Percentiles rank a stretch among this genome's conserved stretches.
Evolutionary conservation across 768 basidiomycete species (phyloP).

Genomic region (Lactarius evosmus): DNA sequence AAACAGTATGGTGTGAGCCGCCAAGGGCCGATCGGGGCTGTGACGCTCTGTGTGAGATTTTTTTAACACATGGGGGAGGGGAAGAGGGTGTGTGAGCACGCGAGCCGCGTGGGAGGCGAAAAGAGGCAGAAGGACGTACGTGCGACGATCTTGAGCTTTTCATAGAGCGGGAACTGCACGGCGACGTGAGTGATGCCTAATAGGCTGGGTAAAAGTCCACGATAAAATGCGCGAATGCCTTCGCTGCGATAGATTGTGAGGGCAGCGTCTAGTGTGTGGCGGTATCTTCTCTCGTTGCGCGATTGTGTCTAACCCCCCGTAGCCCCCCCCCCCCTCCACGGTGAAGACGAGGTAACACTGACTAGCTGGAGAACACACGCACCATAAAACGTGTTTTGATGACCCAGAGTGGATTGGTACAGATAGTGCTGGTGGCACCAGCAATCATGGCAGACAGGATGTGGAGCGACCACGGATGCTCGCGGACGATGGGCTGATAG

Average conservation of each 20-base stretch:
- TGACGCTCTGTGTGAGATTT: constrained; percentile 20
- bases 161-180: constrained; percentile 96
- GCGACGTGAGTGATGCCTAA: constrained; percentile 94
- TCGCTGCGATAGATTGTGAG: constrained; percentile 86
- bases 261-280: constrained; percentile 88
- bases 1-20: constrained; percentile 64
- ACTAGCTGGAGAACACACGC: constrained; percentile 29
- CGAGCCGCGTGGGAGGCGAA: too few relatives aligned
- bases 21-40: constrained; percentile 39
- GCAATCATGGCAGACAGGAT: constrained; percentile 95
- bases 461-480: constrained; percentile 84
- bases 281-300: constrained; percentile 71
- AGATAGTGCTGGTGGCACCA: constrained; percentile 87
- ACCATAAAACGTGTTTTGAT: constrained; percentile 99
- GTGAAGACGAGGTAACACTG: constrained; percentile 9
- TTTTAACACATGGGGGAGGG: not conserved
- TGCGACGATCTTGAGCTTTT: constrained; percentile 81
- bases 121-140: constrained; percentile 48
- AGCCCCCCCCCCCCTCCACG: too few relatives aligned
- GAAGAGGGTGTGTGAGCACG: too few relatives aligned
- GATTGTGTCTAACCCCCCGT: constrained; percentile 80
- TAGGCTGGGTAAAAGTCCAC: constrained; percentile 88
- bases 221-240: constrained; percentile 87
- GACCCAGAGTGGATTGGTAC: constrained; percentile 97
- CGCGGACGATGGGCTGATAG: constrained; percentile 74